Percentiles rank a stretch among this genome's conserved stretches.
These are phyloP conservation scores for Calonectria multiphialidica DNA, from an alignment of 2,329 filamentous ascomycete species.

Conservation along the genomic window DNA sequence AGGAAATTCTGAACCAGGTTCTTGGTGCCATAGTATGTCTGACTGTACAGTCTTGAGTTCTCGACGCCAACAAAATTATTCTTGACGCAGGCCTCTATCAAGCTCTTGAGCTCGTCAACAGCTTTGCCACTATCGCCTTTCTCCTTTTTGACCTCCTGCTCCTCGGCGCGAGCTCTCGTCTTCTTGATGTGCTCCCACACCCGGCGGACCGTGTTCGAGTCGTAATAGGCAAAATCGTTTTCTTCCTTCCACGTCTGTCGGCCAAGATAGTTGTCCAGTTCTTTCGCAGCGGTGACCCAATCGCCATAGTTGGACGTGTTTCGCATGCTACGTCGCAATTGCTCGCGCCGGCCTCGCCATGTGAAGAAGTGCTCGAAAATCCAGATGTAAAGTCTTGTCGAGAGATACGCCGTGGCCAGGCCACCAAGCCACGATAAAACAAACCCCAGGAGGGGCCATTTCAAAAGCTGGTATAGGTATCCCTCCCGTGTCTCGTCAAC, in stretches of 20 bases:
- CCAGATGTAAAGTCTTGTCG: conserved; percentile 90
- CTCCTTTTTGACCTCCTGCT: conserved; percentile 56
- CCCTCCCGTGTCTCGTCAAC: conserved; percentile 96
- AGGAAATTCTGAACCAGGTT: conserved; percentile 90
- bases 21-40: conserved; percentile 99
- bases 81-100: conserved; percentile 94
- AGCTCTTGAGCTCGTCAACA: conserved; percentile 79
- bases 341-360: conserved; percentile 85
- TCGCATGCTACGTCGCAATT: conserved; percentile 77
- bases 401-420: conserved; percentile 78
- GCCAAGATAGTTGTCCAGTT: conserved; percentile 84
- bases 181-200: conserved; percentile 82
- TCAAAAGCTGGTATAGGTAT: conserved; percentile 87
- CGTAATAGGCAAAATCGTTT: conserved; percentile 87
- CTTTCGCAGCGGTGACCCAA: conserved; percentile 84
- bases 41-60: conserved; percentile 93
- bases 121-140: conserved; percentile 59
- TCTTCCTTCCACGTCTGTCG: conserved; percentile 85
- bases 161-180: conserved; percentile 71
- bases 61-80: conserved; percentile 98
- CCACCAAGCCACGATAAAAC: conserved; percentile 85
- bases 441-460: conserved; percentile 89
- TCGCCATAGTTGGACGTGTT: conserved; percentile 81
- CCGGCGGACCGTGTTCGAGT: conserved; percentile 83
- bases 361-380: conserved; percentile 92